These are phyloP conservation scores for Pisolithus marmoratus DNA, from an alignment of 768 basidiomycete species.

Conservation along the genomic window DNA sequence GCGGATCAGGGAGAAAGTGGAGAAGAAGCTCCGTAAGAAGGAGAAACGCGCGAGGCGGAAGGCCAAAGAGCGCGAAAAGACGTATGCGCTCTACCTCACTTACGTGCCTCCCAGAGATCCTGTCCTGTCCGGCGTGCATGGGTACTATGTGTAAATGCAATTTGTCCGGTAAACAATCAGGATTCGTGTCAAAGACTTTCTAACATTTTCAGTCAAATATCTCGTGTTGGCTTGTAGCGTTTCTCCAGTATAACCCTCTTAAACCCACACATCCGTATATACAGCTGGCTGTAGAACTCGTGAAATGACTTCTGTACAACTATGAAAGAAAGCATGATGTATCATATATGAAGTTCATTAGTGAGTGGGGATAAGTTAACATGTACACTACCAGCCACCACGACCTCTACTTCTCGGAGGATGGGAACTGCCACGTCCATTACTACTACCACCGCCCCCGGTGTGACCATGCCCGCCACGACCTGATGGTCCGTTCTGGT, in stretches of 20 bases:
- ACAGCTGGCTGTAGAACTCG: slow-evolving; percentile 8
- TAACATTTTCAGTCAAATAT: not conserved
- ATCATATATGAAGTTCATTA: slow-evolving; percentile 5
- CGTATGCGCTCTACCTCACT: slow-evolving; percentile 58
- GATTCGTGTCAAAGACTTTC: too few species aligned
- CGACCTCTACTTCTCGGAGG: slow-evolving; percentile 44
- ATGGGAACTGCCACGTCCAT: slow-evolving; percentile 20
- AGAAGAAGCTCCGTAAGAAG: slow-evolving; percentile 55
- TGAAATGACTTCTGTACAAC: slow-evolving; percentile 8
- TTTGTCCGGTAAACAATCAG: too few species aligned
- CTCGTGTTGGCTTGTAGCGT: not conserved
- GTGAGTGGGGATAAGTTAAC: slow-evolving; percentile 26
- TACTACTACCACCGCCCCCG: slow-evolving; percentile 36
- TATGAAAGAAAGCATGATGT: slow-evolving; percentile 4
- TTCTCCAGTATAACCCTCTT: too few species aligned
- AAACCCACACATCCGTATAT: not conserved
- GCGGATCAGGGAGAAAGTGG: slow-evolving; percentile 49
- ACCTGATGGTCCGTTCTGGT: slow-evolving; percentile 14
- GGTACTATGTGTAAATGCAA: slow-evolving; percentile 20
- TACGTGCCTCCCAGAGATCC: slow-evolving; percentile 37
- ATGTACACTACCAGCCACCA: slow-evolving; percentile 31
- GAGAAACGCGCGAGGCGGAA: slow-evolving; percentile 60
- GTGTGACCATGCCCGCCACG: slow-evolving; percentile 31
- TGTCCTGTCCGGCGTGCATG: slow-evolving; percentile 19
- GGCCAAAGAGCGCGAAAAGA: slow-evolving; percentile 54